Evolutionary conservation across 2,329 filamentous ascomycete genomes (phyloP).

Genomic region (Macroventuria anomochaeta): DNA sequence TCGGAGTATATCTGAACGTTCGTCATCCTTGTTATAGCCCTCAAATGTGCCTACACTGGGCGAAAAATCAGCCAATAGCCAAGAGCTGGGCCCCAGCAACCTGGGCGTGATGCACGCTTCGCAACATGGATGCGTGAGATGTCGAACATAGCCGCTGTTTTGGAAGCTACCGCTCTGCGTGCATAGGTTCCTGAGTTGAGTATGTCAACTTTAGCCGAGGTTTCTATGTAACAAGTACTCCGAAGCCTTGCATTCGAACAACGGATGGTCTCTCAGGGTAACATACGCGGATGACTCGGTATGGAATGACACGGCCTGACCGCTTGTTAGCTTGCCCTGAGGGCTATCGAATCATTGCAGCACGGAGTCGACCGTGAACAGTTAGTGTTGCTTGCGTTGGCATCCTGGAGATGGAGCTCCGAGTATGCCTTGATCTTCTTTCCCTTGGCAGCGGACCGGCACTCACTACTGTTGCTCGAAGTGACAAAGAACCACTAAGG

Average conservation of each 20-base stretch:
- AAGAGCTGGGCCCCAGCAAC: neutral
- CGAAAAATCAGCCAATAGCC: neutral
- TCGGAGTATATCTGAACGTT: conserved; percentile 15
- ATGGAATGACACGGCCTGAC: conserved; percentile 4
- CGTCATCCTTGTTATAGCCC: neutral
- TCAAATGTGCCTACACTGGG: neutral
- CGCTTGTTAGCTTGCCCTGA: conserved; percentile 5
- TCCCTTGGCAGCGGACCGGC: conserved; percentile 1
- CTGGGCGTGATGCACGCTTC: neutral
- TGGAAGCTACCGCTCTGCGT: neutral
- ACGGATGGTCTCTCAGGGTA: neutral
- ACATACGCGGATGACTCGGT: conserved; percentile 3
- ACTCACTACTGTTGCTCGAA: conserved; percentile 4
- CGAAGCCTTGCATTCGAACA: conserved; percentile 1
- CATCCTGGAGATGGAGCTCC: neutral
- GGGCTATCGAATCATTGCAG: conserved; percentile 1
- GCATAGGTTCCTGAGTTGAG: conserved; percentile 8
- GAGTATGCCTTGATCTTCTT: neutral
- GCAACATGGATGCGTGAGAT: neutral
- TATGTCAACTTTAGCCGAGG: neutral
- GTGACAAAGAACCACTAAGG: conserved; percentile 10
- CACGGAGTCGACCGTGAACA: conserved; percentile 15
- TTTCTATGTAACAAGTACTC: neutral
- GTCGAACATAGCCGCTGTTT: conserved; percentile 3
- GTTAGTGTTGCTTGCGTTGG: conserved; percentile 16